Conservation (phyloP, 495 filamentous ascomycete genomes). For the Xylaria scruposa region DNA sequence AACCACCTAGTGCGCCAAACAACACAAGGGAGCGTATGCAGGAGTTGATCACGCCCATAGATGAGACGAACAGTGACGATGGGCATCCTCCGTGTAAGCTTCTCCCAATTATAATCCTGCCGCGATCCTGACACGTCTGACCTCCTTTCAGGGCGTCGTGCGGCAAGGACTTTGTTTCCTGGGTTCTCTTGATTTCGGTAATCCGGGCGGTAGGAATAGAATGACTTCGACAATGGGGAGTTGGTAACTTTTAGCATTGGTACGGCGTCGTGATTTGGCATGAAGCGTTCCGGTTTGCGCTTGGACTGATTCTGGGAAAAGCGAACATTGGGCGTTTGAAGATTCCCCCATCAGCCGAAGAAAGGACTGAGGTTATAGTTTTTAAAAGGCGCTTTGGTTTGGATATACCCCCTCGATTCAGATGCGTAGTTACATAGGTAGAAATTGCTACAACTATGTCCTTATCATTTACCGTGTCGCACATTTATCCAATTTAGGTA, state of each 20-base stretch:
- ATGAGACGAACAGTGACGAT: slow-evolving; percentile 43
- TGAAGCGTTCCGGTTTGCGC: slow-evolving; percentile 11
- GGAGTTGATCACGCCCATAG: slow-evolving; percentile 38
- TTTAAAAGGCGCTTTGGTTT: slow-evolving; percentile 21
- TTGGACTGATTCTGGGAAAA: slow-evolving; percentile 14
- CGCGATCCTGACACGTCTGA: slow-evolving; percentile 11
- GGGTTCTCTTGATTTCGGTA: slow-evolving; percentile 21
- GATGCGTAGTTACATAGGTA: slow-evolving; percentile 2
- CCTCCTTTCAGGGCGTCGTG: slow-evolving; percentile 21
- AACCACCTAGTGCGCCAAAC: slow-evolving; percentile 27
- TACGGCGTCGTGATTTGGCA: slow-evolving; percentile 19
- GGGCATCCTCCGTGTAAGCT: slow-evolving; percentile 40
- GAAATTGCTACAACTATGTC: background rate
- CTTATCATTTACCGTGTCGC: background rate
- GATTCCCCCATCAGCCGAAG: background rate
- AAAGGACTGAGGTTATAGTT: background rate
- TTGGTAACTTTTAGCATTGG: slow-evolving; percentile 15
- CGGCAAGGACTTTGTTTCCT: slow-evolving; percentile 22
- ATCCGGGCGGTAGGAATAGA: background rate
- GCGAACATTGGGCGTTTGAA: slow-evolving; percentile 25
- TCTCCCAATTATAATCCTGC: background rate
- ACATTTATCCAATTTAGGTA: background rate
- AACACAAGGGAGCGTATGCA: slow-evolving; percentile 37
- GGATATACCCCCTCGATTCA: slow-evolving; percentile 25
- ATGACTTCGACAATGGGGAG: background rate